These are phyloP conservation scores for Aspergillus amoenus DNA, from an alignment of 2,329 filamentous ascomycete genomes.

Conservation along the genomic window DNA sequence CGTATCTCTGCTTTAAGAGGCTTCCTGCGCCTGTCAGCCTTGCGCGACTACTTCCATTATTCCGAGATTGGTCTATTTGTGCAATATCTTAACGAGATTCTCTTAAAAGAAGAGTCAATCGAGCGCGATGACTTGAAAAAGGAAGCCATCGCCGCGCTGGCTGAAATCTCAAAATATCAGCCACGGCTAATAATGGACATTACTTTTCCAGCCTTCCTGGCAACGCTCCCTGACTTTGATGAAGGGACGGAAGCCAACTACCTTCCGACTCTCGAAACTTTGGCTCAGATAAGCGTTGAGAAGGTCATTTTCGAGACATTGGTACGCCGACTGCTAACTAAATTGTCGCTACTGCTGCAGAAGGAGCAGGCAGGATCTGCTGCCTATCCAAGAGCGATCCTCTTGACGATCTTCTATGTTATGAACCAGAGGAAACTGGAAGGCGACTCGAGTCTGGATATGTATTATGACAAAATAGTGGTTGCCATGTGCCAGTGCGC, in stretches of 20 bases:
- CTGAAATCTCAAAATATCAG: slow-evolving; percentile 62
- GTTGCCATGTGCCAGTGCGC: slow-evolving; percentile 42
- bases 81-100: slow-evolving; percentile 60
- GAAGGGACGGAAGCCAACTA: slow-evolving; percentile 49
- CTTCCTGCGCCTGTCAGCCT: slow-evolving; percentile 46
- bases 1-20: slow-evolving; percentile 49
- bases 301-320: slow-evolving; percentile 64
- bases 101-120: slow-evolving; percentile 59
- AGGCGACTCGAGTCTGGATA: slow-evolving; percentile 43
- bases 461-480: slow-evolving; percentile 54
- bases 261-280: slow-evolving; percentile 59
- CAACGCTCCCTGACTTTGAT: slow-evolving; percentile 60
- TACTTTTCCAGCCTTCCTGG: slow-evolving; percentile 66
- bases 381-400: slow-evolving; percentile 58
- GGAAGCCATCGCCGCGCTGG: slow-evolving; percentile 58
- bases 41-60: slow-evolving; percentile 50
- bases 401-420: slow-evolving; percentile 62
- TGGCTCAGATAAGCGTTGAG: slow-evolving; percentile 64
- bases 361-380: slow-evolving; percentile 47
- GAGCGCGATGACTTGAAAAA: slow-evolving; percentile 58
- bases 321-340: slow-evolving; percentile 62
- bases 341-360: slow-evolving; percentile 57
- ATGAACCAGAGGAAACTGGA: slow-evolving; percentile 53
- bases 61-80: slow-evolving; percentile 54
- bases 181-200: slow-evolving; percentile 63